Evolutionary conservation across 192 early-diverging fungal genomes (phyloP).

Genomic region (Dispira simplex): DNA sequence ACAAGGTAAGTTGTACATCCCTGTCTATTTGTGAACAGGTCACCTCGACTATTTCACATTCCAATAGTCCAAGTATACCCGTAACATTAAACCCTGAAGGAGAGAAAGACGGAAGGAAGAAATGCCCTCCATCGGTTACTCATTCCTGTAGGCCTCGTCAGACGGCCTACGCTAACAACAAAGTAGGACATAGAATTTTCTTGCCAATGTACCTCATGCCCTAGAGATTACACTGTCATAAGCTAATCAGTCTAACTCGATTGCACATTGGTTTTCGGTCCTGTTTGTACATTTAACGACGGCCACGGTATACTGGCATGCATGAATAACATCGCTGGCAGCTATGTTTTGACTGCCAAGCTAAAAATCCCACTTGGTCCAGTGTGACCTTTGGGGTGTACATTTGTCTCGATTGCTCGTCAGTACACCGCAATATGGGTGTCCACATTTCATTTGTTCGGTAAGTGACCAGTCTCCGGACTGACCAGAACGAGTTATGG

Average conservation of each 20-base stretch:
- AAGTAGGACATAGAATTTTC: neutral
- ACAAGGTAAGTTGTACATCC: constrained; percentile 30
- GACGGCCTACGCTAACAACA: neutral
- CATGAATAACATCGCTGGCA: constrained; percentile 15
- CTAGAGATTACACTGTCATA: neutral
- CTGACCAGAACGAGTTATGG: neutral
- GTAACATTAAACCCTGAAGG: neutral
- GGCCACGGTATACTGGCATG: neutral
- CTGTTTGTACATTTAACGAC: neutral
- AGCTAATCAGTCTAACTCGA: constrained; percentile 10
- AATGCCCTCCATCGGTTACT: neutral
- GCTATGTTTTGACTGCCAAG: constrained; percentile 89
- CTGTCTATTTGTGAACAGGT: neutral
- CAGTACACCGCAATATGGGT: constrained; percentile 90
- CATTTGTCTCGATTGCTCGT: constrained; percentile 91
- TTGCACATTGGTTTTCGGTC: neutral
- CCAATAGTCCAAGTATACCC: neutral
- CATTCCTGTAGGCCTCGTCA: neutral
- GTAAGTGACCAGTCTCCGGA: constrained; percentile 20
- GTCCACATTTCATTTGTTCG: constrained; percentile 97
- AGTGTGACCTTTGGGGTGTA: constrained; percentile 89
- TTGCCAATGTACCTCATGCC: constrained; percentile 2
- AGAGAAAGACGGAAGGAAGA: neutral
- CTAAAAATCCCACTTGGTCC: constrained; percentile 92
- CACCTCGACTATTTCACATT: neutral